A percentile compares a stretch with the other conserved stretches of the same genome.
Conservation (phyloP, 2,329 filamentous ascomycete genomes). For the Pseudodiploospora longispora region DNA sequence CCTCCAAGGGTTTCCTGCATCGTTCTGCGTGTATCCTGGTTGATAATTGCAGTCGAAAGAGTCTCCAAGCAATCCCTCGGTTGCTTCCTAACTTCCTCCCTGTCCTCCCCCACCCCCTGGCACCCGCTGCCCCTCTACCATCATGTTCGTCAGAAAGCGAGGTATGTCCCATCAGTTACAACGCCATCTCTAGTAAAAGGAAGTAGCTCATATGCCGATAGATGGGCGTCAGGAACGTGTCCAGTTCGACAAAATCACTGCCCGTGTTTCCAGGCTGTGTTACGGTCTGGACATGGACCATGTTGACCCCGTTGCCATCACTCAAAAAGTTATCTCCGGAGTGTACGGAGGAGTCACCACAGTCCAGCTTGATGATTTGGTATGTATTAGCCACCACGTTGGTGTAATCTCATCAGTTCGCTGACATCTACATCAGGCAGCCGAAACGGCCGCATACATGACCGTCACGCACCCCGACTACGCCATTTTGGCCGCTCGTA, state of each 20-base stretch:
- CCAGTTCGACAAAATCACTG: conserved; percentile 99
- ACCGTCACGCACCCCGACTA: conserved; percentile 99
- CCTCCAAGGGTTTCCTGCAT: conserved; percentile 1
- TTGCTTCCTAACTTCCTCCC: conserved; percentile 12
- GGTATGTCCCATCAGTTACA: conserved; percentile 34
- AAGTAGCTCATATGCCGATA: conserved; percentile 32
- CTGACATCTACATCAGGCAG: conserved; percentile 54
- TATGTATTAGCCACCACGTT: conserved; percentile 40
- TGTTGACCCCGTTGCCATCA: conserved; percentile 96
- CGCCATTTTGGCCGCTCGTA: conserved; percentile 94
- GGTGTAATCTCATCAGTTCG: conserved; percentile 4
- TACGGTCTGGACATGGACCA: conserved; percentile 93
- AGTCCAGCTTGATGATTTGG: conserved; percentile 90
- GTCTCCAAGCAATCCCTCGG: conserved; percentile 8
- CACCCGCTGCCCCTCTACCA: conserved; percentile 20
- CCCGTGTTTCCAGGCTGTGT: conserved; percentile 92
- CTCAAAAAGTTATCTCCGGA: conserved; percentile 98
- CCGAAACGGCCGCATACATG: conserved; percentile 99
- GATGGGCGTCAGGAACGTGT: conserved; percentile 99
- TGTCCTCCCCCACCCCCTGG: conserved; percentile 12
- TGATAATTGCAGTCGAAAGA: conserved; percentile 17
- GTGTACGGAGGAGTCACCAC: conserved; percentile 98
- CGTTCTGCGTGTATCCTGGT: conserved; percentile 14
- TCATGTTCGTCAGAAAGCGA: conserved; percentile 57
- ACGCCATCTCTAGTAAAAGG: neutral